Evolutionary conservation across 2,329 filamentous ascomycete genomes (phyloP).

Genomic region (Clonostachys rosea): DNA sequence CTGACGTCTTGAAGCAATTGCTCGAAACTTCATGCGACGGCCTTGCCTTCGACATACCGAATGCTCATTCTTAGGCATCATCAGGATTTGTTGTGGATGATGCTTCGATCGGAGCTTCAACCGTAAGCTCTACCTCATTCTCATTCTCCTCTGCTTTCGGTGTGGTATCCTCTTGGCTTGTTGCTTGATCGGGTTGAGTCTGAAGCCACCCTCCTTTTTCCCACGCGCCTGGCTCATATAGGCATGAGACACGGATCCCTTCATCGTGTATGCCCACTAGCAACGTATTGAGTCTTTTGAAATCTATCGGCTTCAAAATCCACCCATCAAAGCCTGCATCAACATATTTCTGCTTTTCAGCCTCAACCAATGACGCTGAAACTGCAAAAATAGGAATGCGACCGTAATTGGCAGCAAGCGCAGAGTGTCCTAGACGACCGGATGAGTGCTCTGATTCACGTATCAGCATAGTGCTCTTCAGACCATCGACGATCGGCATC

Average conservation of each 20-base stretch:
- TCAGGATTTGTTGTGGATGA: too few relatives aligned
- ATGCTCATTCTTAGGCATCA: too few relatives aligned
- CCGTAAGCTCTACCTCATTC: constrained; percentile 1
- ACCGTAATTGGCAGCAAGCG: constrained; percentile 53
- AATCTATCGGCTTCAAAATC: constrained; percentile 87
- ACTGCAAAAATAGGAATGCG: constrained; percentile 81
- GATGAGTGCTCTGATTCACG: constrained; percentile 61
- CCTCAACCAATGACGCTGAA: constrained; percentile 75
- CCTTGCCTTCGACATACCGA: too few relatives aligned
- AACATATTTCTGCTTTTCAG: constrained; percentile 63
- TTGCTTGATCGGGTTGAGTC: constrained; percentile 1
- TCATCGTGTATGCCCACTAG: constrained; percentile 65
- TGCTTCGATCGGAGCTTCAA: background rate
- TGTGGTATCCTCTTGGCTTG: constrained; percentile 14
- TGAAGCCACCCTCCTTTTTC: constrained; percentile 82
- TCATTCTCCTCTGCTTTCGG: constrained; percentile 12
- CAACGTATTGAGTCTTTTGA: constrained; percentile 66
- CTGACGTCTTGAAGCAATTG: background rate
- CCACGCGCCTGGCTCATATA: constrained; percentile 73
- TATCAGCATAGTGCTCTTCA: constrained; percentile 80
- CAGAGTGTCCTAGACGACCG: constrained; percentile 46
- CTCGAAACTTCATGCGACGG: too few relatives aligned
- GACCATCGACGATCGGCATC: constrained; percentile 91
- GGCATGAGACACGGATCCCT: constrained; percentile 49
- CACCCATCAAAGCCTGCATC: constrained; percentile 82